Percentiles rank a stretch among this genome's conserved stretches.
phyloP scores from a whole-genome alignment of 1,284 basidiomycete species.

The Malassezia furfur region DNA sequence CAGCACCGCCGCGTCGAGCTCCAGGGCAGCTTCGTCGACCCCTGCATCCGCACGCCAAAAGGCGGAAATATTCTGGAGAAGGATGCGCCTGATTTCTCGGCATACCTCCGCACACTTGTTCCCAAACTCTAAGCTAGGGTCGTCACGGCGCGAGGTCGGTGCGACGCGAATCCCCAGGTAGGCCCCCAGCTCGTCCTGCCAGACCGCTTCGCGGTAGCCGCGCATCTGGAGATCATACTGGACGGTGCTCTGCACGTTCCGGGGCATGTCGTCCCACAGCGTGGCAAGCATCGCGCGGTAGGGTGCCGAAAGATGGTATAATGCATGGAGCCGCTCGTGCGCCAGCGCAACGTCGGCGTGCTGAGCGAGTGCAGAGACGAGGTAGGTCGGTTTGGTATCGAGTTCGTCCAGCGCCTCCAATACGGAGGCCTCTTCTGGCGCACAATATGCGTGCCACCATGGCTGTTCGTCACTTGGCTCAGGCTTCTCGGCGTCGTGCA shows the following conservation, averaged over 20 bases:
- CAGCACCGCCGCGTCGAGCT: neutral
- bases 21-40: conserved; percentile 1
- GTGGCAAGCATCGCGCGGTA: conserved; percentile 24
- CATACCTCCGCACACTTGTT: conserved; percentile 28
- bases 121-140: conserved; percentile 28
- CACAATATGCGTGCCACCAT: conserved; percentile 29
- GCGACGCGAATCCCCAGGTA: conserved; percentile 31
- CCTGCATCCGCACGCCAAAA: conserved; percentile 22
- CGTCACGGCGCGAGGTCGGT: neutral
- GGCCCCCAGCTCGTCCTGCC: conserved; percentile 39
- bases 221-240: conserved; percentile 34
- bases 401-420: conserved; percentile 21
- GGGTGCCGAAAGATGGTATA: conserved; percentile 32
- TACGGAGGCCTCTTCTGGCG: conserved; percentile 26
- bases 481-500: conserved; percentile 18
- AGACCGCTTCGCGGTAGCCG: conserved; percentile 32
- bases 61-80: conserved; percentile 14
- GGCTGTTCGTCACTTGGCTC: conserved; percentile 2
- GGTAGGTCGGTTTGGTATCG: conserved; percentile 20
- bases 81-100: conserved; percentile 18
- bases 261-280: conserved; percentile 22
- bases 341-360: conserved; percentile 26
- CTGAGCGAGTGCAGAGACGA: conserved; percentile 32
- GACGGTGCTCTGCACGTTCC: conserved; percentile 23
- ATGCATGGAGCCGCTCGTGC: conserved; percentile 39